Conservation (phyloP, 1,139 yeast genomes). For the Lodderomyces orthopsilosis region DNA sequence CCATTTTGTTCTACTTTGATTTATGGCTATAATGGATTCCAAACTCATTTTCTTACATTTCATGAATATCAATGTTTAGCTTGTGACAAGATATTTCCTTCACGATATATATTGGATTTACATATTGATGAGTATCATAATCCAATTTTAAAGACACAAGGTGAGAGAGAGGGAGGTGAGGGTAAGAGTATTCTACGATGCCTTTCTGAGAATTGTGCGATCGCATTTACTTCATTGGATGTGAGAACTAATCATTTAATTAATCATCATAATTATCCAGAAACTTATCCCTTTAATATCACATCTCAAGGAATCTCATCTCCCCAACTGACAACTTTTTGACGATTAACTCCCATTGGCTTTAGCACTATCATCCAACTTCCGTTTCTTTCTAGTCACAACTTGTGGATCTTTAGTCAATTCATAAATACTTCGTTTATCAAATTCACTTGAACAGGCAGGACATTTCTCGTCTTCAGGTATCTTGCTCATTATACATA, state of each 20-base stretch:
- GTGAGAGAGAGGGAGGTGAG: slow-evolving; percentile 34
- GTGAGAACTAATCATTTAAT: slow-evolving; percentile 48
- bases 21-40: neutral
- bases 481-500: slow-evolving; percentile 71
- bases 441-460: slow-evolving; percentile 52
- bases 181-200: slow-evolving; percentile 39
- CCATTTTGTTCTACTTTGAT: neutral
- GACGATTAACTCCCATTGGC: neutral
- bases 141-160: slow-evolving; percentile 33
- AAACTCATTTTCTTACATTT: slow-evolving; percentile 3
- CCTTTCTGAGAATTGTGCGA: slow-evolving; percentile 34
- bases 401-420: slow-evolving; percentile 55
- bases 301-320: slow-evolving; percentile 25
- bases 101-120: slow-evolving; percentile 33
- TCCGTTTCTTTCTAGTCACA: slow-evolving; percentile 37
- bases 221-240: slow-evolving; percentile 27
- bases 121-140: slow-evolving; percentile 56
- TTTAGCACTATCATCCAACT: slow-evolving; percentile 17
- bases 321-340: neutral
- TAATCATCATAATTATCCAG: slow-evolving; percentile 50
- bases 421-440: slow-evolving; percentile 45
- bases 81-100: slow-evolving; percentile 45
- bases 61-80: slow-evolving; percentile 35
- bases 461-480: slow-evolving; percentile 55
- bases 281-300: slow-evolving; percentile 36